A percentile compares a stretch with the other conserved stretches of the same genome.
These are phyloP conservation scores for Zea luxurians DNA, from an alignment of 176 grass and related monocot species.

Conservation along the genomic window DNA sequence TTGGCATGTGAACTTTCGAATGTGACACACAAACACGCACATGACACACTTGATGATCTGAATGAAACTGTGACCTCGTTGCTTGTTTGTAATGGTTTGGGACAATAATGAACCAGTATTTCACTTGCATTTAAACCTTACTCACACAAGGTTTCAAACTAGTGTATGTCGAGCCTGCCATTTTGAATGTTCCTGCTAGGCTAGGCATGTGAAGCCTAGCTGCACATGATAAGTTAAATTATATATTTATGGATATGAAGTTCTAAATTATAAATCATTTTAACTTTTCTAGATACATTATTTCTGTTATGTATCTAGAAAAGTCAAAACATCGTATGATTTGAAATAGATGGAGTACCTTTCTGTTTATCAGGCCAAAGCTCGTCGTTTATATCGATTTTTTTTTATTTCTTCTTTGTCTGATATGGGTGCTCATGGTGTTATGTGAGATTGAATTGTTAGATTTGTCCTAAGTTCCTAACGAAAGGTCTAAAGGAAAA, in stretches of 20 bases:
- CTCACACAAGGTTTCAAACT: not conserved
- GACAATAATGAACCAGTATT: not conserved
- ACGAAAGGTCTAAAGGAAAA: not conserved
- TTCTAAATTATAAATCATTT: too few relatives aligned
- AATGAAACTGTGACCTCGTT: constrained; percentile 5
- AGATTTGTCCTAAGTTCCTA: not conserved
- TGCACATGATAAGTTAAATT: not conserved
- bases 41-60: not conserved
- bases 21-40: not conserved
- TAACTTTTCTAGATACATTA: too few relatives aligned
- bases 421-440: not conserved
- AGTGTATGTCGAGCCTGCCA: not conserved
- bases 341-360: not conserved
- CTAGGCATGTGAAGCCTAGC: not conserved
- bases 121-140: not conserved
- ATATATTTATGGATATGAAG: not conserved
- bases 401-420: not conserved
- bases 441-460: not conserved
- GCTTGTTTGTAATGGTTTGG: not conserved
- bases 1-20: constrained; percentile 36
- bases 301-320: too few relatives aligned
- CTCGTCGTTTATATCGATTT: too few relatives aligned
- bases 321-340: too few relatives aligned
- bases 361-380: not conserved
- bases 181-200: not conserved